These are phyloP conservation scores for Phlebiopsis flavidoalba DNA, from an alignment of 768 basidiomycete genomes.

Conservation along the genomic window DNA sequence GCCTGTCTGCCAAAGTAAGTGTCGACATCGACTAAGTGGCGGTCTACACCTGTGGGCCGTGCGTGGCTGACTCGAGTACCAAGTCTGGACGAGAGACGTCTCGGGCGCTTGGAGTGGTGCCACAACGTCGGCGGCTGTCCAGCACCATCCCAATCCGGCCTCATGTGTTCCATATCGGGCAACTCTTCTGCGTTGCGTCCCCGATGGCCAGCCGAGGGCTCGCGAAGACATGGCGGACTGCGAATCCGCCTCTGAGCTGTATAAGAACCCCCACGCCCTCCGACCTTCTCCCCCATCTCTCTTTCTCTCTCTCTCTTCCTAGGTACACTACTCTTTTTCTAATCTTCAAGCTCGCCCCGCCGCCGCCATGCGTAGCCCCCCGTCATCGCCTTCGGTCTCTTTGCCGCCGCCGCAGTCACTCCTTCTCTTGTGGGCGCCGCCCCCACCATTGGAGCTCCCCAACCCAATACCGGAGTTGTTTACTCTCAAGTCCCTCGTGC, in stretches of 20 bases:
- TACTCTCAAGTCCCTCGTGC: not conserved
- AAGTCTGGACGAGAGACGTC: too few species aligned
- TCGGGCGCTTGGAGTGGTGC: too few species aligned
- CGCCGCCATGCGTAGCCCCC: constrained; percentile 24
- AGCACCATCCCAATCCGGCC: constrained; percentile 1
- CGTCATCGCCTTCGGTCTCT: constrained; percentile 23
- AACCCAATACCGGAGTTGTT: not conserved
- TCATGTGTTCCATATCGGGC: constrained; percentile 1
- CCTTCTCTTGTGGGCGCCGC: constrained; percentile 19
- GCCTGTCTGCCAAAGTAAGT: not conserved
- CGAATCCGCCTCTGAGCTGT: constrained; percentile 4
- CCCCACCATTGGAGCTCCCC: constrained; percentile 14
- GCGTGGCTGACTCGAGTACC: too few species aligned
- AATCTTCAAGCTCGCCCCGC: not conserved
- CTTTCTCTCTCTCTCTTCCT: not conserved
- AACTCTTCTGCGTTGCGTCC: constrained; percentile 3
- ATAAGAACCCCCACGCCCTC: constrained; percentile 1
- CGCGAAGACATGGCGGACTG: constrained; percentile 11
- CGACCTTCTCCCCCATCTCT: constrained; percentile 4
- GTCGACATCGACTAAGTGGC: too few species aligned
- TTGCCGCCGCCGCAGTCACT: constrained; percentile 22
- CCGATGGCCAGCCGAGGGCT: constrained; percentile 1
- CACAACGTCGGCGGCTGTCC: not conserved
- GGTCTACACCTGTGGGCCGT: not conserved
- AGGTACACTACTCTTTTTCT: constrained; percentile 13